Percentiles rank a stretch among this genome's conserved stretches.
These are phyloP conservation scores for Backusella parvicylindrica DNA, from an alignment of 192 early-diverging fungal genomes.

Conservation along the genomic window DNA sequence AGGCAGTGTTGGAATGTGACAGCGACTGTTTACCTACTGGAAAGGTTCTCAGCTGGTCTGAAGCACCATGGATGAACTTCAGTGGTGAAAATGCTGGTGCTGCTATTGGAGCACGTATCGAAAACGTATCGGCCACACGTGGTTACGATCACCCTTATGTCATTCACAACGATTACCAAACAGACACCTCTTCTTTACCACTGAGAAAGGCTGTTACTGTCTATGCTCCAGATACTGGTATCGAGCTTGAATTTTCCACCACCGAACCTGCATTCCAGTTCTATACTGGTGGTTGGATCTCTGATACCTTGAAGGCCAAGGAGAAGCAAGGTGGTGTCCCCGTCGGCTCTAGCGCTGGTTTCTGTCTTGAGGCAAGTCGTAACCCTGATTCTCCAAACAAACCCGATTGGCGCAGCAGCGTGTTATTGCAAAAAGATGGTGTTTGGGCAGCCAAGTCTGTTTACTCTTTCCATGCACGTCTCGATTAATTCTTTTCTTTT, in stretches of 20 bases:
- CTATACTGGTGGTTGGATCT: constrained; percentile 80
- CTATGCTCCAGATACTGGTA: constrained; percentile 52
- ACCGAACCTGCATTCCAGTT: constrained; percentile 76
- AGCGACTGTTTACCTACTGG: constrained; percentile 71
- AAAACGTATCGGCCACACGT: constrained; percentile 44
- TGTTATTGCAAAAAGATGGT: constrained; percentile 45
- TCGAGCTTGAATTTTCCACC: constrained; percentile 59
- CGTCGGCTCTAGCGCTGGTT: constrained; percentile 56
- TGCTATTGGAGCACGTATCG: constrained; percentile 50
- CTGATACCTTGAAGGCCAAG: constrained; percentile 43
- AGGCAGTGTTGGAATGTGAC: constrained; percentile 57
- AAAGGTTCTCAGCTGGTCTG: constrained; percentile 37
- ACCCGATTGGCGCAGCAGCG: constrained; percentile 48
- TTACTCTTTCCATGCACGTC: constrained; percentile 41
- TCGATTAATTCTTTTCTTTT: background rate
- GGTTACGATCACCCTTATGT: constrained; percentile 90
- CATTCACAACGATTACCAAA: constrained; percentile 32
- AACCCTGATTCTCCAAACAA: constrained; percentile 64
- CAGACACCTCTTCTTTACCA: constrained; percentile 19
- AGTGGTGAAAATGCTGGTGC: constrained; percentile 18
- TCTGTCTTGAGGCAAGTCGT: constrained; percentile 65
- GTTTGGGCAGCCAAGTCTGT: constrained; percentile 44
- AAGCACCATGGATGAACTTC: constrained; percentile 53
- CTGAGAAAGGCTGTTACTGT: constrained; percentile 44
- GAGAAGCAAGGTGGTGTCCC: constrained; percentile 27